Evolutionary conservation across 176 grass and related monocot species (phyloP).

Genomic region (bread wheat (Triticum aestivum)): DNA sequence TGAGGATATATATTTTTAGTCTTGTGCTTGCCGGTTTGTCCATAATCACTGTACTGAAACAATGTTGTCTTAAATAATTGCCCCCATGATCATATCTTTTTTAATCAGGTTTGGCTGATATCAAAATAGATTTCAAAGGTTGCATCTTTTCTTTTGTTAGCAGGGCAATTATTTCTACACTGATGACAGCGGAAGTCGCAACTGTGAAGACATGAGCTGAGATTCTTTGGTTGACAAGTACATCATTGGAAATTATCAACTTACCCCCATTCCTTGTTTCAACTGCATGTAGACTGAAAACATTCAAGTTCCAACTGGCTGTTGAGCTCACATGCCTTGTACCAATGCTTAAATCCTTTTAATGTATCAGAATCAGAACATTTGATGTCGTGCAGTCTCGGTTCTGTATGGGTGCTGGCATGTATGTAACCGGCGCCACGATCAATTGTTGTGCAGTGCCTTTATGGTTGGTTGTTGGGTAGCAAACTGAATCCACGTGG

Average conservation of each 20-base stretch:
- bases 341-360: slow-evolving; percentile 47
- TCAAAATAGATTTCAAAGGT: background rate
- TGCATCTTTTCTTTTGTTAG: background rate
- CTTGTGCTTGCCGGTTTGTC: background rate
- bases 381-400: background rate
- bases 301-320: slow-evolving; percentile 36
- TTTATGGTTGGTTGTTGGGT: slow-evolving; percentile 10
- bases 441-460: background rate
- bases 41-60: background rate
- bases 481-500: slow-evolving; percentile 3
- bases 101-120: background rate
- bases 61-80: background rate
- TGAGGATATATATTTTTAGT: background rate
- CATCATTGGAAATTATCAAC: slow-evolving; percentile 46
- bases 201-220: slow-evolving; percentile 59
- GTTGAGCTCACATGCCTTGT: slow-evolving; percentile 45
- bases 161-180: slow-evolving; percentile 44
- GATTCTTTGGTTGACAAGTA: slow-evolving; percentile 62
- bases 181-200: slow-evolving; percentile 42
- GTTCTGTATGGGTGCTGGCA: background rate
- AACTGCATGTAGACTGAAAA: slow-evolving; percentile 45
- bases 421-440: background rate
- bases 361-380: slow-evolving; percentile 33
- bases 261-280: slow-evolving; percentile 45
- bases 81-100: background rate